Conservation (phyloP, 306 rosid genomes). For the Fragaria iinumae region DNA sequence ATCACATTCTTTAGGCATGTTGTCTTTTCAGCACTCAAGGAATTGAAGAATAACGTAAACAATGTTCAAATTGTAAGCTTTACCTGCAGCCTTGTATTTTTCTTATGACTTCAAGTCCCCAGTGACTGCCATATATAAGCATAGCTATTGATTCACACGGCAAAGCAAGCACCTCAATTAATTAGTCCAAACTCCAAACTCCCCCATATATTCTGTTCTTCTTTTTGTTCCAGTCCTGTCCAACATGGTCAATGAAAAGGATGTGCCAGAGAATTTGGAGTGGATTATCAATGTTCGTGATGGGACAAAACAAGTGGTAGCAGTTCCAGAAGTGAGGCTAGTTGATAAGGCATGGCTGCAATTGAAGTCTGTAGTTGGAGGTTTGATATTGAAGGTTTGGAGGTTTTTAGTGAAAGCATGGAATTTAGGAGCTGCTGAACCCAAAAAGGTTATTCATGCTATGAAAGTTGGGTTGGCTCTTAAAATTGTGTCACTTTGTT, state of each 20-base stretch:
- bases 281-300: background rate
- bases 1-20: background rate
- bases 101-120: background rate
- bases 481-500: conserved; percentile 57
- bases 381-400: background rate
- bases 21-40: background rate
- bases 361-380: background rate
- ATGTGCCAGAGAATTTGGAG: background rate
- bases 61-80: background rate
- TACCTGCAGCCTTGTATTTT: background rate
- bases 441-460: conserved; percentile 64
- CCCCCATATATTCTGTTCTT: background rate
- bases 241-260: conserved; percentile 1
- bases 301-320: background rate
- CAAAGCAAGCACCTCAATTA: background rate
- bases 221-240: background rate
- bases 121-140: background rate
- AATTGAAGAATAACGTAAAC: background rate
- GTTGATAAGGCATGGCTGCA: background rate
- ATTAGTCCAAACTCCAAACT: background rate
- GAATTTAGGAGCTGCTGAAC: conserved; percentile 63
- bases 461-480: conserved; percentile 79
- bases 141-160: background rate
- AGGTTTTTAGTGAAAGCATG: conserved; percentile 47
- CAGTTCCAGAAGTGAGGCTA: background rate